Conservation (phyloP, 345 rosid genomes). For the Citrus australasica region DNA sequence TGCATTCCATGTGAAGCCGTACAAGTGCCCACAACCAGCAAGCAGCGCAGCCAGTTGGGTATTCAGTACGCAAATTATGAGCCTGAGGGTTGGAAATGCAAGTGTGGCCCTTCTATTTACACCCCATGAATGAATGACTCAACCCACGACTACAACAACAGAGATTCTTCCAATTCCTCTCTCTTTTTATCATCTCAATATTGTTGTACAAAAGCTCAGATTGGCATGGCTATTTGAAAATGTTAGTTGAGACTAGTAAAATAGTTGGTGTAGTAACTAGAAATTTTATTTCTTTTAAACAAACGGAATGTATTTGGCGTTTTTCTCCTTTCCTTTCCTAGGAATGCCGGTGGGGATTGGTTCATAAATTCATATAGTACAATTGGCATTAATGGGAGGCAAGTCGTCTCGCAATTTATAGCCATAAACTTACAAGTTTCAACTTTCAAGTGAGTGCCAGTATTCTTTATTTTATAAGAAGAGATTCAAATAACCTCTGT, state of each 20-base stretch:
- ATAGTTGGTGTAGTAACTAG: background rate
- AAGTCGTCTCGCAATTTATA: too few relatives aligned
- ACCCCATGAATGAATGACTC: slow-evolving; percentile 34
- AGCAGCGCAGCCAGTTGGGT: slow-evolving; percentile 28
- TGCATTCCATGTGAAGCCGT: slow-evolving; percentile 78
- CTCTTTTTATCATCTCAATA: background rate
- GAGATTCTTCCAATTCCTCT: background rate
- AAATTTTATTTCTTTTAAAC: background rate
- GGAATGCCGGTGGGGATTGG: background rate
- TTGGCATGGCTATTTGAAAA: background rate
- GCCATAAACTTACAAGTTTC: too few relatives aligned
- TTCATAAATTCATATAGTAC: too few relatives aligned
- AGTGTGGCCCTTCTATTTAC: slow-evolving; percentile 59
- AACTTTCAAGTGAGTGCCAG: too few relatives aligned
- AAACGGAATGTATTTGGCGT: background rate
- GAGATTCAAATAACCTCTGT: too few relatives aligned
- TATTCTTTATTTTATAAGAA: too few relatives aligned
- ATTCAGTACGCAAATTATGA: slow-evolving; percentile 67
- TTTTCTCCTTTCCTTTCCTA: background rate
- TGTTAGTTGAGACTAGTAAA: background rate
- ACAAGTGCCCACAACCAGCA: slow-evolving; percentile 58
- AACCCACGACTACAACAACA: background rate
- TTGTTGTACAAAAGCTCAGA: background rate
- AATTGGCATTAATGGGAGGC: too few relatives aligned
- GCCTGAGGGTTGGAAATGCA: slow-evolving; percentile 91